Base-by-base conservation (phyloP, 2,329 filamentous ascomycete genomes). In the Ascochyta lentis region DNA sequence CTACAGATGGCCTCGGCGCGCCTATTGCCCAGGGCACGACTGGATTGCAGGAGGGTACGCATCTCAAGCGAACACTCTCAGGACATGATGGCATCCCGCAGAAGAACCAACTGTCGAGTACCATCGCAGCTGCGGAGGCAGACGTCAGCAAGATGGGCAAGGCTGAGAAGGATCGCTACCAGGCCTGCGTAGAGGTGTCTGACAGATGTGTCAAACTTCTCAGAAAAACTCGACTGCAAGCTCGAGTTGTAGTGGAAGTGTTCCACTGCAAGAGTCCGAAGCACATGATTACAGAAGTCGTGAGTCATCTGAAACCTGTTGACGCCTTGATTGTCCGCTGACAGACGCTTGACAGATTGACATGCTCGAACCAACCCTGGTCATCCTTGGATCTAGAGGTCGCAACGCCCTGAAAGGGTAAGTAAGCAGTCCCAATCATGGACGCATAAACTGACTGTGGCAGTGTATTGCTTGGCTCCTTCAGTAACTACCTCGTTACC, bases 191-290 rank as follows among this genome's bases (percentile, higher is more conserved):
- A 60, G 86, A 89, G 54, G 92, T 99, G 58, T 93, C 91, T 1
- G 86, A 94, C 52, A 86, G 89, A 31, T 91, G 96, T 49, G 85
- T 95, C n/a, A 90, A 89, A 63, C 80, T 98, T 41, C 78, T 99
- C 56, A 85, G 94, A 57, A 96, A 96, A 82, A 99, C 95, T 0
- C 86, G 90, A 61, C 81, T 99, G 55, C 94, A 99, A 74, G 93
- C 97, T 44, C 87, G 92, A 54, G 90, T 97, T 43, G 92, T 96
- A 46, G 89, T 99, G 31, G 95, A 99, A 77, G 94, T 98, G 26
- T 89, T 99, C 64, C 95, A 98, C 77, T 98, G 95, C 87, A 98
- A 97, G 82, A 97, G 91, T 70, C 92, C 95, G 4, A 94, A 95
- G 75, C 93, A 97, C 74, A 84, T 98, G 80, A 92, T 99, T 61